Conservation (phyloP, 2,329 filamentous ascomycete species). For the Hypomyces rosellus region DNA sequence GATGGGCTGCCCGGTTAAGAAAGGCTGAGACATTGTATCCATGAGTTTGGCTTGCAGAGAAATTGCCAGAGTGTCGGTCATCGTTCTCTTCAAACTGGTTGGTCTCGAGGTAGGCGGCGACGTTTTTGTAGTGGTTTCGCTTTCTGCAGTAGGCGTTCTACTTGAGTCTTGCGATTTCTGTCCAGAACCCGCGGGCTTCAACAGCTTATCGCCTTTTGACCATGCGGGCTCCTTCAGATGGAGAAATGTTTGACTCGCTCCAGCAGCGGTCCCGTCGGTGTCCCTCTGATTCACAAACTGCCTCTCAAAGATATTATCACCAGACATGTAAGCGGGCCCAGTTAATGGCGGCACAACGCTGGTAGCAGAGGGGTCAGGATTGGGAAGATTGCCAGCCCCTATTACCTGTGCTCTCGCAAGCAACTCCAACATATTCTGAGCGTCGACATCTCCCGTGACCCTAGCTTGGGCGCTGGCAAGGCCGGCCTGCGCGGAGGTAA, state of each 20-base stretch:
- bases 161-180: conserved; percentile 44
- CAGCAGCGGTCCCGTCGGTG: conserved; percentile 30
- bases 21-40: conserved; percentile 80
- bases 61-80: conserved; percentile 73
- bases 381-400: conserved; percentile 56
- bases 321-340: conserved; percentile 67
- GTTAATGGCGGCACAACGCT: conserved; percentile 57
- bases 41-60: conserved; percentile 76
- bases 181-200: conserved; percentile 16
- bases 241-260: conserved; percentile 16
- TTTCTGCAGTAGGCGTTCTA: conserved; percentile 51
- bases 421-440: conserved; percentile 86
- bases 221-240: conserved; percentile 10
- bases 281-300: conserved; percentile 55
- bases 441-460: conserved; percentile 73
- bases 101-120: conserved; percentile 54
- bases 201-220: conserved; percentile 12
- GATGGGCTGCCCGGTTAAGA: conserved; percentile 42
- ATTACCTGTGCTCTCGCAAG: conserved; percentile 76
- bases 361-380: conserved; percentile 35
- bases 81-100: conserved; percentile 72
- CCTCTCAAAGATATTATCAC: conserved; percentile 78
- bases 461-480: conserved; percentile 80
- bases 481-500: conserved; percentile 58
- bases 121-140: conserved; percentile 44